Evolutionary conservation across 129 eudicot genomes (phyloP).

Genomic region (Escallonia herrerae): DNA sequence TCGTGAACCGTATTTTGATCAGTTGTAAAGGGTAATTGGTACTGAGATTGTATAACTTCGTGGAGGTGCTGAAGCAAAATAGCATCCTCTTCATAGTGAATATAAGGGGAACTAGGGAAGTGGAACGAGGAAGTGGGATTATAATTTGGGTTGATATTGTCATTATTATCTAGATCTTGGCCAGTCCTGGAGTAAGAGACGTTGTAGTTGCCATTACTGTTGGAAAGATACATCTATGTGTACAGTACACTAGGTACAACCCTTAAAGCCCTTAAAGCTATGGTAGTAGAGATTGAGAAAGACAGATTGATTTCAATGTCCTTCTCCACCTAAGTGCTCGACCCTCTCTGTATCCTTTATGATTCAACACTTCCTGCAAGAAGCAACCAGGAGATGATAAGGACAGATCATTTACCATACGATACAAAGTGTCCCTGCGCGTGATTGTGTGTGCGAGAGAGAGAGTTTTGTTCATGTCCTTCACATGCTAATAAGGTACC

Average conservation of each 20-base stretch:
- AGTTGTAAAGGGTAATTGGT: no score
- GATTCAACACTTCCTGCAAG: background rate
- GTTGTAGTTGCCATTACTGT: conserved; percentile 19
- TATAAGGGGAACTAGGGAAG: conserved; percentile 21
- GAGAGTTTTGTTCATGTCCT: background rate
- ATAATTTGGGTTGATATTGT: conserved; percentile 2
- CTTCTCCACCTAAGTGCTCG: background rate
- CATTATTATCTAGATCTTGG: background rate
- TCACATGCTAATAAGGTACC: background rate
- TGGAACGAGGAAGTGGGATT: conserved; percentile 18
- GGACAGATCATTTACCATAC: conserved; percentile 1
- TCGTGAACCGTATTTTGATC: no score
- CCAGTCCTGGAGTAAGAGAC: conserved; percentile 6
- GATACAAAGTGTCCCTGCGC: background rate
- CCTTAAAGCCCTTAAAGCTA: background rate
- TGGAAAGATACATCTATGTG: conserved; percentile 29
- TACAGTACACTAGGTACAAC: background rate
- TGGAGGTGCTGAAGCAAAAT: conserved; percentile 23
- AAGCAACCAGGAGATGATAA: conserved; percentile 4
- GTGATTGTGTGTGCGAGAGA: no score
- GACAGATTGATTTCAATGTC: background rate
- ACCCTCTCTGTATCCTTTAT: background rate
- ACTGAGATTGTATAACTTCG: background rate
- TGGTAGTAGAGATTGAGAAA: conserved; percentile 20
- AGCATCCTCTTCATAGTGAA: conserved; percentile 28